Conservation (phyloP, 257 asterid species). For the Solanum piurae region DNA sequence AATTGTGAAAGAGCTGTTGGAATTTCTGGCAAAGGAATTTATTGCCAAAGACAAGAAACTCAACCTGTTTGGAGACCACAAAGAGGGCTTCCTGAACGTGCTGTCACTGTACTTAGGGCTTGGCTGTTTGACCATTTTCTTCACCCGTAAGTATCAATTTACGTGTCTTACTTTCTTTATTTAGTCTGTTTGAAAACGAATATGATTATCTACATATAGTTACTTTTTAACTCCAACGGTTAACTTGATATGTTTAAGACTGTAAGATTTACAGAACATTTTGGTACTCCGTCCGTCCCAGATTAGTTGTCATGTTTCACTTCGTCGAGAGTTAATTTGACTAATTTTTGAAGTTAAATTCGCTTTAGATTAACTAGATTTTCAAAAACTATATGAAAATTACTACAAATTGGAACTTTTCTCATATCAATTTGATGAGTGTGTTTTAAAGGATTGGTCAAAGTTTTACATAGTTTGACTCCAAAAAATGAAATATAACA, state of each 20-base stretch:
- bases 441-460: not conserved
- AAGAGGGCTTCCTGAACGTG: constrained; percentile 94
- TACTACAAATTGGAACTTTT: accelerated
- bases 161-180: not conserved
- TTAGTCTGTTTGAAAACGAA: not conserved
- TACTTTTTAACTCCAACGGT: not conserved
- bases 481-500: not conserved
- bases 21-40: constrained; percentile 24
- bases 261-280: not conserved
- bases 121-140: constrained; percentile 94
- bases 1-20: constrained; percentile 33
- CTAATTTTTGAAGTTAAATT: not conserved
- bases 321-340: not conserved
- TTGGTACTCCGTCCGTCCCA: accelerated
- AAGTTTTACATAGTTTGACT: not conserved
- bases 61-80: constrained; percentile 98
- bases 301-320: not conserved
- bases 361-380: not conserved
- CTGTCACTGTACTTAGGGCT: constrained; percentile 82
- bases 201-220: not conserved
- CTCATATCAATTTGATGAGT: not conserved
- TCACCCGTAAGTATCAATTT: constrained; percentile 68
- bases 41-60: constrained; percentile 25
- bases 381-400: not conserved
- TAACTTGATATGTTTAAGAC: not conserved